Conservation (phyloP, 148 eudicot genomes). For the Pouteria glomerata region DNA sequence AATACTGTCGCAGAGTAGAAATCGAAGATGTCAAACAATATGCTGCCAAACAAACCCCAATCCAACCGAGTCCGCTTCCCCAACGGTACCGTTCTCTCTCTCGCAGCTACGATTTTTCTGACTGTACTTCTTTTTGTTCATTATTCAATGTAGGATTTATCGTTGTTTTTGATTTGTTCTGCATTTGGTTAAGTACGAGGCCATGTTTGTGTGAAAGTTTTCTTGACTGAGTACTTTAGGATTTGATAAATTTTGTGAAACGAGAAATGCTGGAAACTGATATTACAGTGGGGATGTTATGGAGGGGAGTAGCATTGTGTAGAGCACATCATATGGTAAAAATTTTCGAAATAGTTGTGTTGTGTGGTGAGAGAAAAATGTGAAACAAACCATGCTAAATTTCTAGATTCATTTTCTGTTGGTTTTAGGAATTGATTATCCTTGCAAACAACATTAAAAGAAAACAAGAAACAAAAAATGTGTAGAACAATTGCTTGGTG, state of each 20-base stretch:
- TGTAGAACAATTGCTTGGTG: too few species aligned
- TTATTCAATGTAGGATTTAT: too few species aligned
- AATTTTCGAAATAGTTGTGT: not conserved
- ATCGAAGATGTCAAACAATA: not conserved
- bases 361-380: too few species aligned
- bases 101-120: too few species aligned
- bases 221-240: too few species aligned
- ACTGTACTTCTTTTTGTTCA: too few species aligned
- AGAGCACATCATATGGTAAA: not conserved
- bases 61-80: not conserved
- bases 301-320: not conserved
- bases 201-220: too few species aligned
- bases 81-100: not conserved
- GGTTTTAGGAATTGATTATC: not conserved
- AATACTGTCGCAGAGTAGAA: not conserved
- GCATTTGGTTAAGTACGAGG: too few species aligned
- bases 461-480: too few species aligned
- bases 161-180: too few species aligned
- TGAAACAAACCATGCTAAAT: too few species aligned
- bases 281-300: not conserved
- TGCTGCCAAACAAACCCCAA: constrained; percentile 6
- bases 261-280: not conserved
- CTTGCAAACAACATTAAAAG: not conserved
- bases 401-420: too few species aligned
- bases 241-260: not conserved